phyloP scores from a whole-genome alignment of 495 filamentous ascomycete genomes.

The Cercophora samala region DNA sequence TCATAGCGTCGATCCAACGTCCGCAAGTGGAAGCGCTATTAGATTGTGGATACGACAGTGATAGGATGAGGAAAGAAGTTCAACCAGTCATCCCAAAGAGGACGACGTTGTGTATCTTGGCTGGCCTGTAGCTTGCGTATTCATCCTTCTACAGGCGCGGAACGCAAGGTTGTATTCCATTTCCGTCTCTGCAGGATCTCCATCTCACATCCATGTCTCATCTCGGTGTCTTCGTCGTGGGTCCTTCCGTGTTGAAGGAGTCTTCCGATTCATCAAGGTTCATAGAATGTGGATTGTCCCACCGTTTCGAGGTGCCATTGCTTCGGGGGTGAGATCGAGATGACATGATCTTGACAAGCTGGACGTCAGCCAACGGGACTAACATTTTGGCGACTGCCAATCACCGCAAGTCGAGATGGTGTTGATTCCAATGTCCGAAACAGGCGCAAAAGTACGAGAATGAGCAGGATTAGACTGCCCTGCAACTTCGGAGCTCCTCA shows the following conservation, averaged over 20 bases:
- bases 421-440: neutral
- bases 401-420: neutral
- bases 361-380: neutral
- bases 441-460: neutral
- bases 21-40: neutral
- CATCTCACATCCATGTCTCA: neutral
- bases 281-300: neutral
- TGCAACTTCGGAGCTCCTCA: neutral
- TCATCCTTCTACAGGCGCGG: slow-evolving; percentile 1
- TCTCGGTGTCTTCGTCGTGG: neutral
- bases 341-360: neutral
- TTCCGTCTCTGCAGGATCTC: neutral
- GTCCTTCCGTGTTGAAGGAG: neutral
- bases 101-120: neutral
- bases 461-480: neutral
- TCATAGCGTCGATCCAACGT: slow-evolving; percentile 1
- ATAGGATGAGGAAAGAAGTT: neutral
- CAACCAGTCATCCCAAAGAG: neutral
- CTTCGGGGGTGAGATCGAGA: neutral
- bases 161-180: slow-evolving; percentile 1
- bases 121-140: neutral
- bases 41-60: slow-evolving; percentile 2
- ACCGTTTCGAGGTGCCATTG: neutral
- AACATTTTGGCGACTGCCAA: neutral
- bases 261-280: neutral